These are phyloP conservation scores for Spirogloea muscicola DNA, from an alignment of 139 green algal species.

Conservation along the genomic window DNA sequence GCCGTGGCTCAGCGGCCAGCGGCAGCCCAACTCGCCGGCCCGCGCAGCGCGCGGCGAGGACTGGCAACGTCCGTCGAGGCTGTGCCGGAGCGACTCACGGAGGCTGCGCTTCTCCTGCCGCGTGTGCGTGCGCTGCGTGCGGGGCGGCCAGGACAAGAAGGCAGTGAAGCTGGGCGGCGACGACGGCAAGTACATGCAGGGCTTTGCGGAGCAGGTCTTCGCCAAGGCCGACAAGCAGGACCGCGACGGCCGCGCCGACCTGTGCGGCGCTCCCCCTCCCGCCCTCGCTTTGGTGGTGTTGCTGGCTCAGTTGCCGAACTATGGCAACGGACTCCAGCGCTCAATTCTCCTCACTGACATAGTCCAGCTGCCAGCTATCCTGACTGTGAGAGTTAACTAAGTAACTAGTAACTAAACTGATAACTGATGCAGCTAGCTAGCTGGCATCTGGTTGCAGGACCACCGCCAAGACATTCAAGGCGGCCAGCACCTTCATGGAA, in stretches of 20 bases:
- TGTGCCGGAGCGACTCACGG: background rate
- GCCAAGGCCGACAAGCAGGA: slow-evolving; percentile 42
- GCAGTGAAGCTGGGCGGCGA: slow-evolving; percentile 6
- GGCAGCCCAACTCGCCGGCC: background rate
- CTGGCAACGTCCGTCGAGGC: background rate
- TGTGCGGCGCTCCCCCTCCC: too few species aligned
- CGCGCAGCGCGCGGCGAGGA: background rate
- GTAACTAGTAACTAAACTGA: background rate
- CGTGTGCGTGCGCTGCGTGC: background rate
- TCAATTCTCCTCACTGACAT: background rate
- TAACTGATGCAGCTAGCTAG: background rate
- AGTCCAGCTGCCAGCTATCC: background rate
- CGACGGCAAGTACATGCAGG: slow-evolving; percentile 38
- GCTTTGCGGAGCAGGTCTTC: slow-evolving; percentile 38
- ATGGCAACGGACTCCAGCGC: background rate
- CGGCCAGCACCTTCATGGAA: slow-evolving; percentile 83
- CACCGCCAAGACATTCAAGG: slow-evolving; percentile 79
- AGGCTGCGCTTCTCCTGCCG: background rate
- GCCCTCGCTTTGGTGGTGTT: too few species aligned
- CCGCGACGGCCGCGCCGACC: slow-evolving; percentile 27
- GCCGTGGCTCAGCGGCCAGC: background rate
- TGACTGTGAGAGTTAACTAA: background rate
- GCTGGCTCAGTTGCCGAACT: background rate
- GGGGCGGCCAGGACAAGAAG: slow-evolving; percentile 25
- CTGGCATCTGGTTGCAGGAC: slow-evolving; percentile 21